Evolutionary conservation across 495 filamentous ascomycete species (phyloP).

Genomic region (Amniculicola lignicola): DNA sequence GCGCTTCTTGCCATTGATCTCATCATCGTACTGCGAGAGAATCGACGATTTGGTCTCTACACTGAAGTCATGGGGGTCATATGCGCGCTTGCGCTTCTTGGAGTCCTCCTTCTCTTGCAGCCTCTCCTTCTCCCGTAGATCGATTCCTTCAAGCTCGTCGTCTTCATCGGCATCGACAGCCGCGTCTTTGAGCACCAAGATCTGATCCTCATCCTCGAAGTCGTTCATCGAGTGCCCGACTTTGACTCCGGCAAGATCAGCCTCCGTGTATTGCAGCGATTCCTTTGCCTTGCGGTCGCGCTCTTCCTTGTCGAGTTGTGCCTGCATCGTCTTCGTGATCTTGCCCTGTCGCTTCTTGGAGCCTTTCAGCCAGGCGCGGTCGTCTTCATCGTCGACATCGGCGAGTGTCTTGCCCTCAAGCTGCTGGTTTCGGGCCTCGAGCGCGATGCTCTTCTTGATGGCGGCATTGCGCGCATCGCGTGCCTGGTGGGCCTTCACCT

Average conservation of each 20-base stretch:
- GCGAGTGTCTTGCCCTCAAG: constrained; percentile 76
- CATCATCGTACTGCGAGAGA: constrained; percentile 89
- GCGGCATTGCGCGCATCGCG: constrained; percentile 74
- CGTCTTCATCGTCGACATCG: constrained; percentile 65
- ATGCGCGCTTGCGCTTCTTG: constrained; percentile 89
- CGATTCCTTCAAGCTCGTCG: constrained; percentile 86
- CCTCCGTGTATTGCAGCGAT: constrained; percentile 63
- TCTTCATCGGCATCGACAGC: constrained; percentile 85
- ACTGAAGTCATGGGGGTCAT: constrained; percentile 75
- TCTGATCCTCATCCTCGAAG: constrained; percentile 69
- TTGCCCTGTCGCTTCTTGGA: constrained; percentile 90
- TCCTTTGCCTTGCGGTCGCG: constrained; percentile 50
- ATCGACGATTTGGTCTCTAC: constrained; percentile 64
- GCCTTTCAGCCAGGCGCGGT: constrained; percentile 77
- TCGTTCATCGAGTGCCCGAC: constrained; percentile 79
- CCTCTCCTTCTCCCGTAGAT: constrained; percentile 73
- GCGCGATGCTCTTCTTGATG: constrained; percentile 85
- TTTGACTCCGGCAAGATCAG: constrained; percentile 83
- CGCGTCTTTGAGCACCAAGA: constrained; percentile 87
- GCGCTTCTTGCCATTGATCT: constrained; percentile 86
- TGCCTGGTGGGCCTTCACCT: constrained; percentile 62
- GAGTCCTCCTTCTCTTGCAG: constrained; percentile 71
- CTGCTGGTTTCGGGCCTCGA: constrained; percentile 66
- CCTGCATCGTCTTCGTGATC: constrained; percentile 71
- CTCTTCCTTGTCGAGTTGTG: constrained; percentile 71